Evolutionary conservation across 2,329 filamentous ascomycete genomes (phyloP), one percentile per base, ranked within the genome.

Genomic region (Knufia petricola): DNA sequence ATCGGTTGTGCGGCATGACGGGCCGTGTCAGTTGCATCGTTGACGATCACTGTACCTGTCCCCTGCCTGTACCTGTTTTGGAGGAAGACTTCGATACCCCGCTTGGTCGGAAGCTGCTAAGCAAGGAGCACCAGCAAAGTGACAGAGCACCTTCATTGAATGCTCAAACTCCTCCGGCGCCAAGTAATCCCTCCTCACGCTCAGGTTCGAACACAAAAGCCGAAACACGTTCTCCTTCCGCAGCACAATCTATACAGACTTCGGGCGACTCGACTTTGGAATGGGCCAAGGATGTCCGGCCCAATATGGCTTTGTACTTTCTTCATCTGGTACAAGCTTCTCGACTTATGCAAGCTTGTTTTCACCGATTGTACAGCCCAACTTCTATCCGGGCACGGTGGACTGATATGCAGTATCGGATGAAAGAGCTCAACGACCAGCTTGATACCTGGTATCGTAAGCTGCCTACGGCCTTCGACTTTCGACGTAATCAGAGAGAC

Each of bases 1-100:
- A 69, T 46, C 61, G 66, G 28, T 61, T 72, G 30, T 66, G 66
- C 13, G 62, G 67, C 49, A 69, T 72, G 66, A 71, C 69, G n/a
- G 69, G 69, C 32, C 63, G 69, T 36, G 60, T 67, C 21, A 66
- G 66, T 24, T 69, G 65, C 47, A 66, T 71, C 15, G 56, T 63
- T 20, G 65, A 70, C 51, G 64, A 66, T 13, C 61, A 69, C 42
- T 70, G 66, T 56, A 70, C 66, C 13, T 63, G 66, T 3, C 66
- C 69, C 26, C 58, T 71, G 38, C 67, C 69, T 1, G 48, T 66
- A 15, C 67, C 66, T 3, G 63, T 68, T 39, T 64, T 67, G 42
- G 68, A 69, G 55, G 64, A 67, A 26, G 58, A 61, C 21, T 60
- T 68, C 37, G 58, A 62, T 8, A 63, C 64, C 15, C 60, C 61